A percentile compares a stretch with the other conserved stretches of the same genome.
phyloP scores from a whole-genome alignment of 75 land plant genomes.

The Cunninghamia lanceolata region DNA sequence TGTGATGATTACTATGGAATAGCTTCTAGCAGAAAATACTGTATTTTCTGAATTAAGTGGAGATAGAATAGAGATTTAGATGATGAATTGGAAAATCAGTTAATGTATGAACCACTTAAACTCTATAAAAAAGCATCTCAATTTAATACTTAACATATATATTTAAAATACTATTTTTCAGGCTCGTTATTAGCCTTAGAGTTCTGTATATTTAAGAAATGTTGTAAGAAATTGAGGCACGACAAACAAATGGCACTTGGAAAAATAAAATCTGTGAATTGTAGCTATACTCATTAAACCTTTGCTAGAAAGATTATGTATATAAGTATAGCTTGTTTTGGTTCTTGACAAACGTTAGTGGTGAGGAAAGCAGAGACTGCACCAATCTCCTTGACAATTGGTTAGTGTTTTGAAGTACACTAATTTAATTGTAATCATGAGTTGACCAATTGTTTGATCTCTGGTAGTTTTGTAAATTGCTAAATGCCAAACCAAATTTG shows the following conservation, averaged over 20 bases:
- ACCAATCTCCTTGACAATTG: neutral
- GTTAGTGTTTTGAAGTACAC: neutral
- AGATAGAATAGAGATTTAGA: neutral
- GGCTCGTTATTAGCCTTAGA: neutral
- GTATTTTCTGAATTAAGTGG: neutral
- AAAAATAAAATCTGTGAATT: neutral
- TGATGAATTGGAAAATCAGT: neutral
- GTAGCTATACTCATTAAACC: neutral
- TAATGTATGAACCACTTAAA: neutral
- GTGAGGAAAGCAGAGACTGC: neutral
- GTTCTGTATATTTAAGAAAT: neutral
- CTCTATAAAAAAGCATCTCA: neutral
- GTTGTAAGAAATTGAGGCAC: neutral
- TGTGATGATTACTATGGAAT: neutral
- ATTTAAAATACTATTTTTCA: neutral
- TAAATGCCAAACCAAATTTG: neutral
- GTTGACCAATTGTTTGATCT: neutral
- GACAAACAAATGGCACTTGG: neutral
- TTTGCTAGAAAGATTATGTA: neutral
- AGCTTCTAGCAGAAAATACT: neutral
- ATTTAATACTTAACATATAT: neutral
- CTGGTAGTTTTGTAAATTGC: neutral
- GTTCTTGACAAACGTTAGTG: neutral
- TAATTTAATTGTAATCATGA: neutral
- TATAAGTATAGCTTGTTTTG: neutral